Conservation (phyloP, 1,284 basidiomycete species). For the Bjerkandera adusta region DNA sequence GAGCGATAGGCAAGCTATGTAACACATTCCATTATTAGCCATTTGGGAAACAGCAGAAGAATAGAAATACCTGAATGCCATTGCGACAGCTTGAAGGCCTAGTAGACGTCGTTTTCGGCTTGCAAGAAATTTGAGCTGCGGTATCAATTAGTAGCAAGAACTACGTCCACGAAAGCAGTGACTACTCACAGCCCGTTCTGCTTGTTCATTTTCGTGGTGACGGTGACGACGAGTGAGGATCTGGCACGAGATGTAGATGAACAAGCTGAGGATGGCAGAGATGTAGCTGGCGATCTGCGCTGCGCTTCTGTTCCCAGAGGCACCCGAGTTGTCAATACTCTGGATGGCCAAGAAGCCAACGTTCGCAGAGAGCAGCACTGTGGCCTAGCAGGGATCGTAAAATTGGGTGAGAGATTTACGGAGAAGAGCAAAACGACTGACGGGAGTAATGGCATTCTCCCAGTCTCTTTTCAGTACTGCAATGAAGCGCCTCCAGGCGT, state of each 20-base stretch:
- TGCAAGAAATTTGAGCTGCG: constrained; percentile 18
- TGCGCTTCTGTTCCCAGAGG: constrained; percentile 13
- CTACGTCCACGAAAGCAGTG: neutral
- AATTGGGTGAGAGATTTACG: neutral
- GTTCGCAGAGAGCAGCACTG: constrained; percentile 36
- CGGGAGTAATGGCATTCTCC: constrained; percentile 27
- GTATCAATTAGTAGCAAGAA: neutral
- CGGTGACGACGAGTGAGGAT: constrained; percentile 24
- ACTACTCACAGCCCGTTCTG: constrained; percentile 11
- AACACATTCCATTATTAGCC: too few relatives aligned
- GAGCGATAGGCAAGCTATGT: constrained; percentile 22
- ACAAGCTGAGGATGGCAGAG: constrained; percentile 25
- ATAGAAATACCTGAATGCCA: constrained; percentile 25
- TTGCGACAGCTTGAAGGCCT: constrained; percentile 21
- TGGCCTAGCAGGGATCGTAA: constrained; percentile 5
- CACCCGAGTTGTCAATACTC: constrained; percentile 24
- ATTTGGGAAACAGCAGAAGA: too few relatives aligned
- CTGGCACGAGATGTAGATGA: constrained; percentile 23
- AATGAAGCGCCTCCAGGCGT: constrained; percentile 25
- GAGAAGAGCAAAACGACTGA: constrained; percentile 15
- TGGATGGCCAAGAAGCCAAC: constrained; percentile 39
- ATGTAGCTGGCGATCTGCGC: constrained; percentile 28
- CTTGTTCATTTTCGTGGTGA: neutral
- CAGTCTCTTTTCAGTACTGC: constrained; percentile 25
- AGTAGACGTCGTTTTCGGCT: constrained; percentile 8